Evolutionary conservation across 148 eudicot genomes (phyloP), one percentile per base, ranked within the genome.

Genomic region (Fagopyrum homotropicum): DNA sequence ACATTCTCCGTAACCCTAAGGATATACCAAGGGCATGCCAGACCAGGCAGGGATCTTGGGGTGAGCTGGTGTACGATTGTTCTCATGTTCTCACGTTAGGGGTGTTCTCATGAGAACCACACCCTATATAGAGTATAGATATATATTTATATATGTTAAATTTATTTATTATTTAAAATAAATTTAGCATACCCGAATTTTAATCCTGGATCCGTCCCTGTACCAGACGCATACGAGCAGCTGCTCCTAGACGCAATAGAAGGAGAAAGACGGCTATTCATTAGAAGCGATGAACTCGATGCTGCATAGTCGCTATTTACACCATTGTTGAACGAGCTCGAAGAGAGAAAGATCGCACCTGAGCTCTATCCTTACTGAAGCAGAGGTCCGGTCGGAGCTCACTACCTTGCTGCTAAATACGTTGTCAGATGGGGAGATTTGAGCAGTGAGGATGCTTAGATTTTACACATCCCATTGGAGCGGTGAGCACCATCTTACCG

Each of bases 281-380:
- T 93, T 17, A 83, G 98, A 82, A 93, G 98, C 44, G 98, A 93
- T 52, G 98, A 93, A 84, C 89, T 93, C 2, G 94, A 86, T 64
- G 98, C 98, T 80, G 98, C 98, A 2, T 93, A 97, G 98, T 61
- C 84, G 45, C 75, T 91, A 54, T 91, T 93, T 79, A 83, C 97
- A 5, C 97, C 98, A 3, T 69, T 93, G 76, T 81, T 93, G 73
- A 83, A 84, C 60, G 92, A 89, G 77, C 73, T 93, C 44, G 98
- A 91, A 72, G 80, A 89, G 60, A 86, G 79, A 54, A 93, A 85
- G 79, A 78, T 88, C 52, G 91, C 83, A 19, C 94, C 94, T 0
- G 98, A 93, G 82, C 81, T 86, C 19, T 93, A 93, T 79, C 91
- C 89, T 3, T 85, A 84, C 10, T 94, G 98, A 4, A 86, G 98